Evolutionary conservation across 768 basidiomycete species (phyloP), one percentile per base, ranked within the genome.

Genomic region (Auricularia heimuer): DNA sequence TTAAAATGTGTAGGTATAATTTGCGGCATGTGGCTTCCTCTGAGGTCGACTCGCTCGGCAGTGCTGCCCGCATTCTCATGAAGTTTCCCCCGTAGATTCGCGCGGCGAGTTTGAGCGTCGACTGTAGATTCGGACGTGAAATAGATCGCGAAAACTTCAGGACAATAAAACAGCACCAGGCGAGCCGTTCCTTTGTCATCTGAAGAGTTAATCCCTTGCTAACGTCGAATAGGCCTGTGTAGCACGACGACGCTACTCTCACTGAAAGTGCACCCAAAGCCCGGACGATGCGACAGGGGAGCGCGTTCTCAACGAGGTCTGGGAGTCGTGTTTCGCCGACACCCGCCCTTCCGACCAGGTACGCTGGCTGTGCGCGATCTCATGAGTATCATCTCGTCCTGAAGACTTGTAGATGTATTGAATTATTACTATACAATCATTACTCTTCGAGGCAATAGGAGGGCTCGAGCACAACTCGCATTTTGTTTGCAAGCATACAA

Each of bases 301-400:
- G 73, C 82, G 83, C 65, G 94, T 87, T 1, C 95, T 98, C 58
- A 97, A 98, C 69, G 92, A 97, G 73, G 96, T 96, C 39, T 99
- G 92, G 90, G 94, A 94, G 71, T 94, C 92, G 69, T 99, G 96
- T 75, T 94, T 92, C 76, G 87, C 83, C 44, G 97, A 98, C 73
- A 98, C 95, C 4, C 78, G 96, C 67, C 96, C 97, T 8, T 99
- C 98, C 74, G 97, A 99, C 74, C 95, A 98, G 88, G 93, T 92
- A 35, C 45, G 29, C 29, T 29, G 29, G 29, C 29, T 29, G 29
- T 29, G 2, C n/a, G 62, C 37, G n/a, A 24, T 10, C 34, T 24
- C 2, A 29, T 29, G 2, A 29, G 8, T 34, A 3, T 10, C n/a
- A 29, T 64, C 18, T 16, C 18, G 1, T 21, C 2, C 2, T 29